Percentiles rank a stretch among this genome's conserved stretches.
These are phyloP conservation scores for Lagenidium giganteum DNA, from an alignment of 352 stramenopile genomes.

Conservation along the genomic window DNA sequence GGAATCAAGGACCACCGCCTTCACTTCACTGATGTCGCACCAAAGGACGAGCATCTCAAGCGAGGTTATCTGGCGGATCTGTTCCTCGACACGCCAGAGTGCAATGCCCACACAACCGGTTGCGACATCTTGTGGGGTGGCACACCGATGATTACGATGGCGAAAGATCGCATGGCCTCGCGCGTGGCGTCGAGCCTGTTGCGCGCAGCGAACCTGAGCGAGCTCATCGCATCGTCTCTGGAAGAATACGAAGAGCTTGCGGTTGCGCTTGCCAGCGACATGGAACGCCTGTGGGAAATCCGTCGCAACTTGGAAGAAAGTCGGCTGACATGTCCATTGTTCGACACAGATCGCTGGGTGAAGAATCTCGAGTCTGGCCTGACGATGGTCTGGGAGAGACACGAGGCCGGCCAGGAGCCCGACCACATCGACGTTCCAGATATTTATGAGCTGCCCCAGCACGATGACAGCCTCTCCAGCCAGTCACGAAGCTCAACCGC, in stretches of 20 bases:
- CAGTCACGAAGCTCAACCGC: too few species aligned
- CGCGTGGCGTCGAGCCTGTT: constrained; percentile 87
- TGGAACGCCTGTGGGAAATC: constrained; percentile 76
- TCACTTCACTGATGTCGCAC: constrained; percentile 82
- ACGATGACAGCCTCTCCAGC: too few species aligned
- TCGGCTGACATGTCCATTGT: constrained; percentile 60
- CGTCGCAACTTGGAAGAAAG: constrained; percentile 68
- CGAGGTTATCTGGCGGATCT: constrained; percentile 87
- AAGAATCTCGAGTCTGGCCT: constrained; percentile 84
- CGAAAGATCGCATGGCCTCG: constrained; percentile 87
- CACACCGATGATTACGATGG: constrained; percentile 89
- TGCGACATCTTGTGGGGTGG: constrained; percentile 91
- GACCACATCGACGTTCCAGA: constrained; percentile 83
- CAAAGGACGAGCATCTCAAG: constrained; percentile 89
- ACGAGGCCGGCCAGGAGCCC: constrained; percentile 55
- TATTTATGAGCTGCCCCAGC: constrained; percentile 61
- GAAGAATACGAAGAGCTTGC: constrained; percentile 91
- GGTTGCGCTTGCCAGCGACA: constrained; percentile 84
- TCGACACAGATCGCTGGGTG: constrained; percentile 79
- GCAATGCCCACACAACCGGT: constrained; percentile 89
- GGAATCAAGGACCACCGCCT: constrained; percentile 67
- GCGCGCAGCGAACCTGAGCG: constrained; percentile 63
- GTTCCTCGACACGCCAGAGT: constrained; percentile 90
- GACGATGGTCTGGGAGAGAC: constrained; percentile 57
- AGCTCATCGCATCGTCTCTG: constrained; percentile 71